Conservation (phyloP, 2,329 filamentous ascomycete genomes). For the Botrytis elliptica region DNA sequence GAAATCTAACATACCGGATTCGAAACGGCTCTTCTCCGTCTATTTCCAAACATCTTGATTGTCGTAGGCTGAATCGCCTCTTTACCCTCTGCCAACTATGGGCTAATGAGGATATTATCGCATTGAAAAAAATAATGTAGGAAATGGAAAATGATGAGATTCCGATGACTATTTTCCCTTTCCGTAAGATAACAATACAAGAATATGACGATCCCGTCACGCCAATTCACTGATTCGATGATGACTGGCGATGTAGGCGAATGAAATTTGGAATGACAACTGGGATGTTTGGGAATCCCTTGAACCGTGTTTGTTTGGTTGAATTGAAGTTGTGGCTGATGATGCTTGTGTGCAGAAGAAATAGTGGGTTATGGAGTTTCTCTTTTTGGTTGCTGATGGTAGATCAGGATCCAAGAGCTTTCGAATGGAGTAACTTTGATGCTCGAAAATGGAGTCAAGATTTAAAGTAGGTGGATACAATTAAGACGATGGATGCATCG, state of each 20-base stretch:
- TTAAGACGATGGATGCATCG: background rate
- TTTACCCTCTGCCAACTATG: conserved; percentile 37
- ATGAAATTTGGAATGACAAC: conserved; percentile 20
- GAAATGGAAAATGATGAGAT: conserved; percentile 11
- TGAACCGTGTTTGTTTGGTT: background rate
- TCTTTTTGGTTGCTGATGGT: background rate
- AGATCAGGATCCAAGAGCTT: background rate
- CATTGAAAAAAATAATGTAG: conserved; percentile 29
- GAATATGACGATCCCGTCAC: background rate
- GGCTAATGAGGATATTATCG: conserved; percentile 38
- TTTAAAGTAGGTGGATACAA: background rate
- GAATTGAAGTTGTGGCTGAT: conserved; percentile 1
- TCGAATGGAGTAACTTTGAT: conserved; percentile 1
- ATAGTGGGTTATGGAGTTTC: background rate
- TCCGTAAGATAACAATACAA: background rate
- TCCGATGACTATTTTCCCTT: background rate
- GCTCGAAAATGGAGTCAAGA: background rate
- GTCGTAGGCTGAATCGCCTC: conserved; percentile 26
- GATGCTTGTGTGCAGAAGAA: conserved; percentile 14
- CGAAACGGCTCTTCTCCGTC: conserved; percentile 42
- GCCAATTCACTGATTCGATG: background rate
- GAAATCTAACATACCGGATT: conserved; percentile 42
- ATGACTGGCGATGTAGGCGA: conserved; percentile 26
- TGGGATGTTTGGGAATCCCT: conserved; percentile 3
- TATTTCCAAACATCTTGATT: conserved; percentile 39